phyloP scores from a whole-genome alignment of 2,329 filamentous ascomycete genomes.

The Lecanicillium sp. region DNA sequence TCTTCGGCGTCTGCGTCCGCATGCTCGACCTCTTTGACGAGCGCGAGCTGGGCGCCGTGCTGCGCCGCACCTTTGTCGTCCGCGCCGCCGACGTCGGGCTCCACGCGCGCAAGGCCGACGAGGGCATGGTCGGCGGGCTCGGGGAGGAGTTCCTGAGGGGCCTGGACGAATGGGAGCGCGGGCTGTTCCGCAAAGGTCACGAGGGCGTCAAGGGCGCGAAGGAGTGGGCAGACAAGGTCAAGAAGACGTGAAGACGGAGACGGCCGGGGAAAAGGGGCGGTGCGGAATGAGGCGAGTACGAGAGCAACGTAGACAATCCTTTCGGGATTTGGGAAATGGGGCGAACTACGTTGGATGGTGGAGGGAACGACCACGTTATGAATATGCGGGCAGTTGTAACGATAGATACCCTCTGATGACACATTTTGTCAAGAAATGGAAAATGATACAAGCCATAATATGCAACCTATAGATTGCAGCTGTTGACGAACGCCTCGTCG shows the following conservation, averaged over 20 bases:
- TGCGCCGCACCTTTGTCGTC: constrained; percentile 73
- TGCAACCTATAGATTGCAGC: background rate
- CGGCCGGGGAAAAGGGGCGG: background rate
- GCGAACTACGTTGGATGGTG: too few relatives aligned
- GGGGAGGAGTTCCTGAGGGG: constrained; percentile 78
- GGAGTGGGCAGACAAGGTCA: constrained; percentile 60
- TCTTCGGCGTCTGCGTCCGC: constrained; percentile 77
- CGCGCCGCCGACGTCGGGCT: constrained; percentile 79
- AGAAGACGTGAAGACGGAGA: constrained; percentile 25
- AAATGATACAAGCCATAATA: background rate
- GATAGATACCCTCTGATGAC: background rate
- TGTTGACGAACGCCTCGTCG: too few relatives aligned
- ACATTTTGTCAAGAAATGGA: background rate
- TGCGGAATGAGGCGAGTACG: too few relatives aligned
- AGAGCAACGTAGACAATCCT: too few relatives aligned
- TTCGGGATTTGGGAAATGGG: too few relatives aligned
- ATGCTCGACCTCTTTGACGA: constrained; percentile 92
- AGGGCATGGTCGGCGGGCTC: constrained; percentile 49
- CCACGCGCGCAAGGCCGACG: constrained; percentile 79
- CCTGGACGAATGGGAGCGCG: constrained; percentile 83
- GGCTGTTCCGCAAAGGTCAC: constrained; percentile 66
- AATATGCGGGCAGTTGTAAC: too few relatives aligned
- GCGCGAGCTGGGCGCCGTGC: constrained; percentile 64
- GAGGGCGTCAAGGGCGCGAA: constrained; percentile 65
- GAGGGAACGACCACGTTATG: too few relatives aligned